Conservation (phyloP, 2,329 filamentous ascomycete species). For the Talaromyces amestolkiae region DNA sequence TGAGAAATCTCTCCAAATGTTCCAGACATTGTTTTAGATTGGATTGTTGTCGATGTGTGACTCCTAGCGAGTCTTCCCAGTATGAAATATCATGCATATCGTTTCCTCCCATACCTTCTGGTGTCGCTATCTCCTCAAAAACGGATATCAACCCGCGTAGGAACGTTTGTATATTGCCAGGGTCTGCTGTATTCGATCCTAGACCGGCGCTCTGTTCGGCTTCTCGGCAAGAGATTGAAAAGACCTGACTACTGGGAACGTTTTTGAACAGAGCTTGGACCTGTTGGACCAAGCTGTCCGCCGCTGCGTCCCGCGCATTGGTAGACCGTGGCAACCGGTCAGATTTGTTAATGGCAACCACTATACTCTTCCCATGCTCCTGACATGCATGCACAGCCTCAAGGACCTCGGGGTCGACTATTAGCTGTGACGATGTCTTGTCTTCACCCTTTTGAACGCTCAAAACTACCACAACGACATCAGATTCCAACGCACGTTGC, state of each 20-base stretch:
- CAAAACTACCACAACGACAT: constrained; percentile 78
- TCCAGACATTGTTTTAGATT: constrained; percentile 70
- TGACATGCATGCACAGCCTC: constrained; percentile 53
- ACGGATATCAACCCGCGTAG: constrained; percentile 63
- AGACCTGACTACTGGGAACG: constrained; percentile 49
- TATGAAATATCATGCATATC: constrained; percentile 51
- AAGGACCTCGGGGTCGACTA: constrained; percentile 57
- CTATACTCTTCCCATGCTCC: constrained; percentile 51
- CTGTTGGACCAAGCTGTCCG: constrained; percentile 33
- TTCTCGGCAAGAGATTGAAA: constrained; percentile 71
- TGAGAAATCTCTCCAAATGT: constrained; percentile 72
- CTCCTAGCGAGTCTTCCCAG: constrained; percentile 80
- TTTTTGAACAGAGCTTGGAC: constrained; percentile 44
- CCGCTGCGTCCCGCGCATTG: constrained; percentile 17
- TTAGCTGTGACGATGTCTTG: constrained; percentile 32
- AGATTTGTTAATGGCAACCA: constrained; percentile 61
- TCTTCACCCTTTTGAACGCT: constrained; percentile 60
- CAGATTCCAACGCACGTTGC: constrained; percentile 74
- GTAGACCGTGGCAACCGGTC: constrained; percentile 45
- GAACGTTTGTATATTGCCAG: constrained; percentile 67
- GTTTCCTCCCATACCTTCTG: constrained; percentile 35
- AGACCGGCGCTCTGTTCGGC: constrained; percentile 38
- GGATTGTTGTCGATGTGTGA: constrained; percentile 83
- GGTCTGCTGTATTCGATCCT: constrained; percentile 39
- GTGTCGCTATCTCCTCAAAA: constrained; percentile 56